Evolutionary conservation across 2,329 filamentous ascomycete species (phyloP).

Genomic region (Stagonosporopsis cucurbitacearum): DNA sequence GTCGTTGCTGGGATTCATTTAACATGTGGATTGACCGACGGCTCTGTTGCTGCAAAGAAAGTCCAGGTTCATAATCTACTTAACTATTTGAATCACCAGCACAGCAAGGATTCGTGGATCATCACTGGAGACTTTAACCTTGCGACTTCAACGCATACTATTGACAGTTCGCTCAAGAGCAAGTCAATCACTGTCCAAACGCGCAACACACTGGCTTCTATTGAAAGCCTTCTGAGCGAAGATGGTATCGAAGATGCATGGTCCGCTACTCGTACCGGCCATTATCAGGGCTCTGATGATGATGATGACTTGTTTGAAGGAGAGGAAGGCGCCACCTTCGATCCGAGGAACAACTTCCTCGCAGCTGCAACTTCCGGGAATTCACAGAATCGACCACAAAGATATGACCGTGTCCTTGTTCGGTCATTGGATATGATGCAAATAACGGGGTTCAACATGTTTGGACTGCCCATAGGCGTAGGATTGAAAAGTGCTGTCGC

Average conservation of each 20-base stretch:
- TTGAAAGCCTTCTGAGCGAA: conserved; percentile 58
- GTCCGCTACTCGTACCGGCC: conserved; percentile 55
- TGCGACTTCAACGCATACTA: conserved; percentile 63
- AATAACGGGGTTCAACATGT: conserved; percentile 62
- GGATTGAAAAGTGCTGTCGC: conserved; percentile 28
- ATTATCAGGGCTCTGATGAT: conserved; percentile 50
- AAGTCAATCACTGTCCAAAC: conserved; percentile 62
- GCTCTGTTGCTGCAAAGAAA: conserved; percentile 63
- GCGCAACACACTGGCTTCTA: conserved; percentile 50
- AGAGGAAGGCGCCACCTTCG: conserved; percentile 70
- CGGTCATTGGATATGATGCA: conserved; percentile 52
- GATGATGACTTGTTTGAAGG: conserved; percentile 57
- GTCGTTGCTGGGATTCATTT: conserved; percentile 67
- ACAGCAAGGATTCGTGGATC: conserved; percentile 59
- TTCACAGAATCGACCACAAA: conserved; percentile 66
- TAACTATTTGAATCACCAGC: conserved; percentile 52
- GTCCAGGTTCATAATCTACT: conserved; percentile 62
- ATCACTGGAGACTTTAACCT: conserved; percentile 71
- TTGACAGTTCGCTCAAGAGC: conserved; percentile 60
- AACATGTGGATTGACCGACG: conserved; percentile 66
- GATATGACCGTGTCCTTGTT: conserved; percentile 69
- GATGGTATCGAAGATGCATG: conserved; percentile 62
- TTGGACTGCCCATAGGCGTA: conserved; percentile 56
- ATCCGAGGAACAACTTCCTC: conserved; percentile 63
- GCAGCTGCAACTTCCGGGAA: conserved; percentile 62